phyloP scores from a whole-genome alignment of 192 early-diverging fungal genomes.

The Backusella luteola region DNA sequence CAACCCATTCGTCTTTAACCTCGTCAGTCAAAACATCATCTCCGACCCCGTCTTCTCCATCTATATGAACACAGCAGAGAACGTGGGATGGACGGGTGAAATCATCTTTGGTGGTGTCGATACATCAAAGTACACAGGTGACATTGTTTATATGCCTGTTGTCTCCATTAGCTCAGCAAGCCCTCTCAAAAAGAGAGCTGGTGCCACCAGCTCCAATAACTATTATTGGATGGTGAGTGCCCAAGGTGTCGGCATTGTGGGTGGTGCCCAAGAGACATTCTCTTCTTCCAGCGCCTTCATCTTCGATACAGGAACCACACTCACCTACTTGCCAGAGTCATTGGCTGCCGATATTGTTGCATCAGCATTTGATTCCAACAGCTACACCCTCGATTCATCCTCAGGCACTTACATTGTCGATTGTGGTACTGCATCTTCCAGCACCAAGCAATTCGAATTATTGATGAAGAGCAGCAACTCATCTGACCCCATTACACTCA shows the following conservation, averaged over 20 bases:
- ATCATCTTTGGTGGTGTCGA: slow-evolving; percentile 56
- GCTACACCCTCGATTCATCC: not conserved
- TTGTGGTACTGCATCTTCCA: slow-evolving; percentile 8
- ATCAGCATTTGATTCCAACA: not conserved
- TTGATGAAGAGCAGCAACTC: slow-evolving; percentile 7
- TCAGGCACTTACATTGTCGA: slow-evolving; percentile 20
- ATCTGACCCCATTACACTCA: slow-evolving; percentile 26
- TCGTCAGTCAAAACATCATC: slow-evolving; percentile 26
- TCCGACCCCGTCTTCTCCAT: slow-evolving; percentile 29
- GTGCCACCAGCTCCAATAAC: not conserved
- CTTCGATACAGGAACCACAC: slow-evolving; percentile 32
- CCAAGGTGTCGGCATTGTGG: slow-evolving; percentile 21
- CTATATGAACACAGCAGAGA: slow-evolving; percentile 22
- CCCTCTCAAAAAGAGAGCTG: slow-evolving; percentile 4
- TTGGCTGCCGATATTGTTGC: slow-evolving; percentile 5
- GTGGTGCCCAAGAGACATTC: not conserved
- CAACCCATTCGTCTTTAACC: slow-evolving; percentile 36
- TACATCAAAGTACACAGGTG: slow-evolving; percentile 44
- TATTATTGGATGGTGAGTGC: slow-evolving; percentile 40
- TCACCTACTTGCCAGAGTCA: slow-evolving; percentile 25
- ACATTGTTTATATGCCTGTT: slow-evolving; percentile 47
- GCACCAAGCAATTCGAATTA: slow-evolving; percentile 12
- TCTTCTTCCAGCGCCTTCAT: slow-evolving; percentile 21
- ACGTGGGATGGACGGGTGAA: slow-evolving; percentile 38
- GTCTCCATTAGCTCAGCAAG: not conserved